Conservation (phyloP, 2,329 filamentous ascomycete genomes). For the Amauroascus verrucosus region DNA sequence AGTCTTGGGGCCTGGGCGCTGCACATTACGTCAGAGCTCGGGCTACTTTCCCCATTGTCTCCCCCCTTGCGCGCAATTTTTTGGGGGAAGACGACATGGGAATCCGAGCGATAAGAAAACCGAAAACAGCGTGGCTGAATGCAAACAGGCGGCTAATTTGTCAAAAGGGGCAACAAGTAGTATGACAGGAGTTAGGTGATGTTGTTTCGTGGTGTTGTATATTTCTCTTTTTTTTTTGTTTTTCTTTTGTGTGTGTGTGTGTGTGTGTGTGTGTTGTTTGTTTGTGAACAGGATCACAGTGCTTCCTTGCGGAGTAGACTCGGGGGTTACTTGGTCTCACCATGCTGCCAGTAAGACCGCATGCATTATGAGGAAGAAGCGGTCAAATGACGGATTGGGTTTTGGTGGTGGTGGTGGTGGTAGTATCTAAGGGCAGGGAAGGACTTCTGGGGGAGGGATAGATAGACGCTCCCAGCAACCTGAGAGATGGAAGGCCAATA, state of each 20-base stretch:
- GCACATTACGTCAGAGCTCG: neutral
- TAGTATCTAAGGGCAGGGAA: neutral
- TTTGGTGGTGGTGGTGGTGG: too few species aligned
- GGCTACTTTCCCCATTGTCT: neutral
- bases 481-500: neutral
- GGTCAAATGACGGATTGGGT: constrained; percentile 4
- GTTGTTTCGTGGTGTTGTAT: too few species aligned
- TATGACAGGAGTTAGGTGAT: neutral
- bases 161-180: neutral
- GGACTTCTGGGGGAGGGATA: neutral
- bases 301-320: too few species aligned
- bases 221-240: too few species aligned
- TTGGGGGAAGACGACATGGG: neutral
- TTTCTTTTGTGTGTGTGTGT: too few species aligned
- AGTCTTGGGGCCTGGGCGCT: neutral
- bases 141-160: neutral
- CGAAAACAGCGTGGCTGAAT: too few species aligned
- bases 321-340: neutral
- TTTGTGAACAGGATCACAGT: neutral
- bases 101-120: neutral
- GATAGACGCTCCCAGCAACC: neutral
- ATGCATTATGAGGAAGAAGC: neutral
- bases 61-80: neutral
- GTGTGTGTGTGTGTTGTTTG: too few species aligned
- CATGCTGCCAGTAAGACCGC: neutral